Evolutionary conservation across 371 early-diverging fungal species (phyloP).

Genomic region (Mucor mucedo): DNA sequence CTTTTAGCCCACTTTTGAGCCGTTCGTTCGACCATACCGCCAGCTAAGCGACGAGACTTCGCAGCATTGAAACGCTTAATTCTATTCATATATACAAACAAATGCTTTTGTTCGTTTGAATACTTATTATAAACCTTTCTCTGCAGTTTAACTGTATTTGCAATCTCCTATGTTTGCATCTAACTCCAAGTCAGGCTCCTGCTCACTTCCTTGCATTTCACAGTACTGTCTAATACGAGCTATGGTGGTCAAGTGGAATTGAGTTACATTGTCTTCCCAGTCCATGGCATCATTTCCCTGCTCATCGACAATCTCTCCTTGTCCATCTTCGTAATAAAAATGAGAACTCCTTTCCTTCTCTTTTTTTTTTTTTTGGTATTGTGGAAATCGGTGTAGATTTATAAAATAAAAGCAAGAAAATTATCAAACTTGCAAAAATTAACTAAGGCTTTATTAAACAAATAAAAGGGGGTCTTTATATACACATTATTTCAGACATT

Average conservation of each 20-base stretch:
- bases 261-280: slow-evolving; percentile 16
- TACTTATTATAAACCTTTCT: slow-evolving; percentile 19
- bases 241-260: slow-evolving; percentile 7
- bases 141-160: slow-evolving; percentile 7
- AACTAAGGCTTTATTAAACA: too few relatives aligned
- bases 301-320: slow-evolving; percentile 13
- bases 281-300: slow-evolving; percentile 12
- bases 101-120: slow-evolving; percentile 22
- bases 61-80: slow-evolving; percentile 21
- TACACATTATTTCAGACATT: too few relatives aligned
- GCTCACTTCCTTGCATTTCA: slow-evolving; percentile 14
- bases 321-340: slow-evolving; percentile 18
- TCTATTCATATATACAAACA: slow-evolving; percentile 20
- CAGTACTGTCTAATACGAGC: slow-evolving; percentile 13
- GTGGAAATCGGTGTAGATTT: too few relatives aligned
- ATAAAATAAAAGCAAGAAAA: too few relatives aligned
- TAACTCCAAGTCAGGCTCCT: slow-evolving; percentile 8
- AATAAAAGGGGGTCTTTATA: too few relatives aligned
- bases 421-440: too few relatives aligned
- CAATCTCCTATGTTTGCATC: slow-evolving; percentile 22
- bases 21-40: slow-evolving; percentile 19
- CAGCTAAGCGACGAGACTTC: slow-evolving; percentile 19
- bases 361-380: too few relatives aligned
- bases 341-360: slow-evolving; percentile 1
- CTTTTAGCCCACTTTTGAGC: slow-evolving; percentile 27